These are phyloP conservation scores for Cetradonia linearis DNA, from an alignment of 495 filamentous ascomycete genomes.

Conservation along the genomic window DNA sequence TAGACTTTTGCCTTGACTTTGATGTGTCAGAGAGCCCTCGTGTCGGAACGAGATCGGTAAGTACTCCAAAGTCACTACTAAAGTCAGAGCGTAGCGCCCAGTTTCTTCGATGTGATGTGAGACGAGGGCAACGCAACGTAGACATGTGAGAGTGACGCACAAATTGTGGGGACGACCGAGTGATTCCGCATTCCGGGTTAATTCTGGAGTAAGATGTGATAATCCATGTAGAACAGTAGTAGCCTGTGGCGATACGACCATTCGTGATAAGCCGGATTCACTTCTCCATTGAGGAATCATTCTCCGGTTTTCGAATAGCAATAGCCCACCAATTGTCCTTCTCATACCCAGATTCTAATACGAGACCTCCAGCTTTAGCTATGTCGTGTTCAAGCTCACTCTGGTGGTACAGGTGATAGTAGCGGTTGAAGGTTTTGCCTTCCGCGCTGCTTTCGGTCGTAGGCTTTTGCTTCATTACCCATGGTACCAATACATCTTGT, in stretches of 20 bases:
- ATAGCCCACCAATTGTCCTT: constrained; percentile 98
- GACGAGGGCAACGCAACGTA: neutral
- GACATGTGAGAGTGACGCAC: neutral
- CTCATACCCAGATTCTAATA: constrained; percentile 81
- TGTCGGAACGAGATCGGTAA: neutral
- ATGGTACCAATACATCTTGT: constrained; percentile 94
- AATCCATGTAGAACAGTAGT: neutral
- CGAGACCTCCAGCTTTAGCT: constrained; percentile 57
- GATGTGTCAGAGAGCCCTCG: neutral
- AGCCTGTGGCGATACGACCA: neutral
- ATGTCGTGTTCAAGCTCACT: constrained; percentile 83
- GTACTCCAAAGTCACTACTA: neutral
- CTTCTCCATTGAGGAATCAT: neutral
- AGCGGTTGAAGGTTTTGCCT: constrained; percentile 65
- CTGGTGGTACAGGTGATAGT: constrained; percentile 86
- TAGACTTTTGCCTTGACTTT: neutral
- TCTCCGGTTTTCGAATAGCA: constrained; percentile 29
- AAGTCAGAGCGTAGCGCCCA: neutral
- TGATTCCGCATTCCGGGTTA: neutral
- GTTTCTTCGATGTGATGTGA: neutral
- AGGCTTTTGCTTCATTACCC: constrained; percentile 55
- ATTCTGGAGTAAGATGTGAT: neutral
- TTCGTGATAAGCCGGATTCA: neutral
- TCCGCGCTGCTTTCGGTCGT: constrained; percentile 22
- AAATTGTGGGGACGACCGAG: neutral